phyloP scores from a whole-genome alignment of 129 eudicot species.

The Arctium minus region DNA sequence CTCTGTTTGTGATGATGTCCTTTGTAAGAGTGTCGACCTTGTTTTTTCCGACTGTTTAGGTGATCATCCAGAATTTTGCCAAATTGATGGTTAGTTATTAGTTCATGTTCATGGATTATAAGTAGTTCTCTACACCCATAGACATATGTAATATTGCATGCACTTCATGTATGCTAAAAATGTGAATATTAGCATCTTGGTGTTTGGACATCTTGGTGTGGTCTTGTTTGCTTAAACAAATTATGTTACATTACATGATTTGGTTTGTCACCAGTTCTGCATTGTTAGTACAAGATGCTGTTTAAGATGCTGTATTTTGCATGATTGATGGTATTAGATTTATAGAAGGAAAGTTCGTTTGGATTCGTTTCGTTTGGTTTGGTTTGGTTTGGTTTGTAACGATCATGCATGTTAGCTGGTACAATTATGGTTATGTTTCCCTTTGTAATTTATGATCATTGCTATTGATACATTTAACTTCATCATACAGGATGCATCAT shows the following conservation, averaged over 20 bases:
- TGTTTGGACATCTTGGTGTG: conserved; percentile 1
- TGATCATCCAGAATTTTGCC: neutral
- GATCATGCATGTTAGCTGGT: neutral
- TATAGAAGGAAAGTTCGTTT: neutral
- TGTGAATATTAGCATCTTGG: neutral
- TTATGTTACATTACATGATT: conserved; percentile 11
- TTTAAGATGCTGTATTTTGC: neutral
- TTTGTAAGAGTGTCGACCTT: neutral
- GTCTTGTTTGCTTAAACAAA: neutral
- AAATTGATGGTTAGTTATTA: neutral
- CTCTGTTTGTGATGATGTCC: neutral
- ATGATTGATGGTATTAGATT: neutral
- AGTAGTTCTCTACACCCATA: neutral
- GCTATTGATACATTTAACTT: neutral
- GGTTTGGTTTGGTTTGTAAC: neutral
- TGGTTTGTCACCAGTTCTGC: neutral
- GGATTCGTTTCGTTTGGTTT: no score
- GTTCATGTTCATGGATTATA: neutral
- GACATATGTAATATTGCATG: neutral
- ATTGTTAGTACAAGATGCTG: neutral
- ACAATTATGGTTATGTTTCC: neutral
- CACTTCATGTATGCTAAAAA: neutral
- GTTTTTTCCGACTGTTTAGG: neutral
- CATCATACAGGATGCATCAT: neutral
- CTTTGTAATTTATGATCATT: neutral